phyloP scores from a whole-genome alignment of 805 yeast genomes.

The Candida easanensis region DNA sequence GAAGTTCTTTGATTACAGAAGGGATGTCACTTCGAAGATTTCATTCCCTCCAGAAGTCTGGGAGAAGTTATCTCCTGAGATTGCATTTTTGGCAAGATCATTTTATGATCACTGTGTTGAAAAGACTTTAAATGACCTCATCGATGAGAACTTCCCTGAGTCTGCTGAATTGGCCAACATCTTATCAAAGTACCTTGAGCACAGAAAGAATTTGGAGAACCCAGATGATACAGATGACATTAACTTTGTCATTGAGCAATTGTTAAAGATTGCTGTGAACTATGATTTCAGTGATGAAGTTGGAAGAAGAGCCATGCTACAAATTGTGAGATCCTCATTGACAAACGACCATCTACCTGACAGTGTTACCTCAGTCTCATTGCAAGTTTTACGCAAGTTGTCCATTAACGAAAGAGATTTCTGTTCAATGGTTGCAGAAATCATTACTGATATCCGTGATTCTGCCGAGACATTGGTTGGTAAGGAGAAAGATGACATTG shows the following conservation, averaged over 20 bases:
- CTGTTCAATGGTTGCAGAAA: constrained; percentile 78
- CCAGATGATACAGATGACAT: constrained; percentile 50
- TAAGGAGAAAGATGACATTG: constrained; percentile 36
- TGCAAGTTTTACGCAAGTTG: constrained; percentile 63
- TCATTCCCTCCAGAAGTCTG: constrained; percentile 66
- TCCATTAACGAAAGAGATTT: constrained; percentile 84
- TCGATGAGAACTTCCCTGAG: constrained; percentile 77
- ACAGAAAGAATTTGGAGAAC: constrained; percentile 33
- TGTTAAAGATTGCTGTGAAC: constrained; percentile 60
- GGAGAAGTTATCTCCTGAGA: constrained; percentile 69
- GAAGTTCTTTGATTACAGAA: constrained; percentile 56
- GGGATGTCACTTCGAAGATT: constrained; percentile 59
- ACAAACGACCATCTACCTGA: constrained; percentile 57
- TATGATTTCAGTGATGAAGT: constrained; percentile 89
- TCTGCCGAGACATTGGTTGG: constrained; percentile 32
- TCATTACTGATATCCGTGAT: constrained; percentile 81
- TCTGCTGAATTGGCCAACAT: constrained; percentile 65
- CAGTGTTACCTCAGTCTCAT: constrained; percentile 48
- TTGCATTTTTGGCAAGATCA: constrained; percentile 66
- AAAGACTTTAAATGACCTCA: constrained; percentile 45
- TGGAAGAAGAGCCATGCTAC: constrained; percentile 77
- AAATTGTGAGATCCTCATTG: constrained; percentile 54
- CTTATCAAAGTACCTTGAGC: constrained; percentile 53
- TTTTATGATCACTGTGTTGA: constrained; percentile 64
- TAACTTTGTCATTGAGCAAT: constrained; percentile 74